A percentile compares a stretch with the other conserved stretches of the same genome.
Conservation (phyloP, 148 eudicot species). For the Amaranthus hypochondriacus region DNA sequence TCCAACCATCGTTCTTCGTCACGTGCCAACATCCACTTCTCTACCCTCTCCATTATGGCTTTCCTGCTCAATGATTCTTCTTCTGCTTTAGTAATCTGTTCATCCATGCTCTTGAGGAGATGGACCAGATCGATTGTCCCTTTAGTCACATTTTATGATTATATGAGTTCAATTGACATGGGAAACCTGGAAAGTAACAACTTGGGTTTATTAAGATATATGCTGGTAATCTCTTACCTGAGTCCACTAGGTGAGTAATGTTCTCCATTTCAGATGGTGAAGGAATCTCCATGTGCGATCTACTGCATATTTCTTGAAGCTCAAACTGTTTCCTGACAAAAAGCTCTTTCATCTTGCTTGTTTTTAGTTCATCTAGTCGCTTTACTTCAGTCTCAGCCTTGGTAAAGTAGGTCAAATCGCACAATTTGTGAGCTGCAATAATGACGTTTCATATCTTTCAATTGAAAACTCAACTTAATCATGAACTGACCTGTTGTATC, state of each 20-base stretch:
- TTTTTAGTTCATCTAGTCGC: constrained; percentile 81
- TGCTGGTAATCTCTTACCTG: constrained; percentile 43
- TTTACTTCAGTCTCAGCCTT: constrained; percentile 90
- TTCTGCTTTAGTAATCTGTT: constrained; percentile 74
- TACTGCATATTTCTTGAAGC: constrained; percentile 78
- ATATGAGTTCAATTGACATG: neutral
- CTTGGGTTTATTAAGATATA: constrained; percentile 13
- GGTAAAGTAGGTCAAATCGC: constrained; percentile 14
- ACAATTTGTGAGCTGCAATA: neutral
- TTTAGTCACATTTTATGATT: constrained; percentile 24
- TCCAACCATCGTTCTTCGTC: constrained; percentile 96
- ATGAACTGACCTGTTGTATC: constrained; percentile 67
- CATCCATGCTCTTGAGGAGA: constrained; percentile 80
- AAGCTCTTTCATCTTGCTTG: constrained; percentile 95
- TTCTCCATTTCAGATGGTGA: constrained; percentile 67
- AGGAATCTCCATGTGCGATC: constrained; percentile 91
- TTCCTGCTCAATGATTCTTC: constrained; percentile 92
- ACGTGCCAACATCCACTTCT: constrained; percentile 85
- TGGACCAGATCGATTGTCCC: constrained; percentile 82
- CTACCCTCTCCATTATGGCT: constrained; percentile 85
- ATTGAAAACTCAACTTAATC: constrained; percentile 1
- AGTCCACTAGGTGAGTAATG: constrained; percentile 53
- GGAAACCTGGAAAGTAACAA: neutral
- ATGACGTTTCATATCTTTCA: neutral
- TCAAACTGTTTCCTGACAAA: constrained; percentile 72